These are phyloP conservation scores for Salvia sclarea DNA, from an alignment of 305 asterid species.

Conservation along the genomic window DNA sequence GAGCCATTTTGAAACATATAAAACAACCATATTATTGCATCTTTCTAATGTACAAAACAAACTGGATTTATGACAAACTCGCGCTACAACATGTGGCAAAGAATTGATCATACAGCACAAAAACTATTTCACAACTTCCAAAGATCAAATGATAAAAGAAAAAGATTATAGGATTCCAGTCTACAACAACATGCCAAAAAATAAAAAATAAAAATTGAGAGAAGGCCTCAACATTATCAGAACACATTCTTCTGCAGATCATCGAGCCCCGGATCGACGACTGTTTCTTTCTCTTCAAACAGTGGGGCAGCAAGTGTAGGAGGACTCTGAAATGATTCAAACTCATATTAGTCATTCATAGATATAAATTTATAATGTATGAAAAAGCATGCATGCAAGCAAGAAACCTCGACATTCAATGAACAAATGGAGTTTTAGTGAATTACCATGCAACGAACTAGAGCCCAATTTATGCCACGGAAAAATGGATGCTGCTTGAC, in stretches of 20 bases:
- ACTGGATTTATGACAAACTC: conserved; percentile 20
- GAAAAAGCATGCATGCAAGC: conserved; percentile 1
- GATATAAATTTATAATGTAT: no score
- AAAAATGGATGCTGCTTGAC: conserved; percentile 89
- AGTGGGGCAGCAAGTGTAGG: conserved; percentile 73
- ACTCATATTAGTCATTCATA: conserved; percentile 29
- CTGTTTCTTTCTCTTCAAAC: conserved; percentile 50
- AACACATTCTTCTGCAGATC: conserved; percentile 85
- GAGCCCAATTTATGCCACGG: conserved; percentile 90
- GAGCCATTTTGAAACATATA: no score
- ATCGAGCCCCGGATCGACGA: conserved; percentile 64
- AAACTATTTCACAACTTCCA: conserved; percentile 35
- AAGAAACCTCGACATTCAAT: background rate
- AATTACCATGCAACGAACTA: conserved; percentile 88
- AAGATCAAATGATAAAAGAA: background rate
- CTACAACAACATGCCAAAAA: conserved; percentile 11
- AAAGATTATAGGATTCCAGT: conserved; percentile 10
- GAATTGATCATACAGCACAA: conserved; percentile 29
- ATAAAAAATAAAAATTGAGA: background rate
- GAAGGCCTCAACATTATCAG: conserved; percentile 24
- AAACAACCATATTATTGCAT: conserved; percentile 30
- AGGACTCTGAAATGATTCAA: conserved; percentile 53
- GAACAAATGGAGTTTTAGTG: background rate
- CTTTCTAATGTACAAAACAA: conserved; percentile 27
- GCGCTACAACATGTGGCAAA: conserved; percentile 22